Base-by-base conservation (phyloP, 192 early-diverging fungal species). In the Mortierella claussenii region DNA sequence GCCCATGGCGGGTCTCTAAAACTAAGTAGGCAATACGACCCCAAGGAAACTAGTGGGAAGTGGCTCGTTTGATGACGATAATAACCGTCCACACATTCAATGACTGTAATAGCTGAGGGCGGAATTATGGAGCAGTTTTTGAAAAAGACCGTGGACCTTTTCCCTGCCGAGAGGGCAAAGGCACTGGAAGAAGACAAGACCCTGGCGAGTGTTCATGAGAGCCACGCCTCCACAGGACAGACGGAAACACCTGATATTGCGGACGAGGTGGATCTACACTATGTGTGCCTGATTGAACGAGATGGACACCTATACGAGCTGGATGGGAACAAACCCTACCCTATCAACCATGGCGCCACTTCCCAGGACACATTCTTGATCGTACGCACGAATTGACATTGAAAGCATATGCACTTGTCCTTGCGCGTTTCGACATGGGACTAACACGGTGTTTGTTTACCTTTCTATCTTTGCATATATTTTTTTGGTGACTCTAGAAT, bases 261-360 rank as follows among this genome's bases (percentile, higher is more conserved):
- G 0, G 89, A 87, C 17, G 85, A 91, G 4, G 88, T 95, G 21
- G 78, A 94, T 49, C 82, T 92, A 61, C 97, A 98, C 70, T 99
- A 93, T 79, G 81, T 95, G 2, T 91, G 91, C n/a, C 92, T 97
- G 83, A 86, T 96, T 18, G 74, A 86, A 30, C 82, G 87, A 6
- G 92, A 93, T 27, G 93, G 92, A 31, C 75, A 86, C 6, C 37
- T 99, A 8, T 96, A 92, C 60, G 96, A 99, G 73, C 79, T 98
- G 52, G 97, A 99, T 71, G 96, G 95, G 32, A 82, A 88, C 33
- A 92, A 90, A 47, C 79, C 81, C 4, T 89, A 85, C 28, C 97
- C 97, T 24, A 89, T 98, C 56, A 89, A 94, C 78, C 95, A 95
- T 65, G 96, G 96, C 2, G 69, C 79, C 28, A 81, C 82, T 20